Evolutionary conservation across 805 yeast genomes (phyloP), one percentile per base, ranked within the genome.

Genomic region (Kluyveromyces wickerhamii): DNA sequence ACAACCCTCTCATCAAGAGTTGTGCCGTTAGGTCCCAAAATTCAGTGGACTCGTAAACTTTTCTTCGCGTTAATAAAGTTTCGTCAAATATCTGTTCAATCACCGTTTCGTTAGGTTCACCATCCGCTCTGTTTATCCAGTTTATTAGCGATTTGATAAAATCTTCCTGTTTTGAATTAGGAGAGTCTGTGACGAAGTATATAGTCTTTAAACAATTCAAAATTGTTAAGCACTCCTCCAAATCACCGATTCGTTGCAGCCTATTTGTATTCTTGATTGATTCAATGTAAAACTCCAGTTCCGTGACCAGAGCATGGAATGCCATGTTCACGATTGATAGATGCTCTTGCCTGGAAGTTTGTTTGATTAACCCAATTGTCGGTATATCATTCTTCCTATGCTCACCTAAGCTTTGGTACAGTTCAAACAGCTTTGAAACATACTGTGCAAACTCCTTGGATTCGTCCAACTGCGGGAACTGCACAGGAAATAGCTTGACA

Each of bases 101-200:
- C 21, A 71, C 54, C 18, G 67, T 72, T 13, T 63, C 63, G 38
- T 69, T 74, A 1, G 88, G 88, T 44, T 73, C 72, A 4, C 79
- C 76, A 50, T 80, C 84, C 20, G 79, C 76, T 37, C 74, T 66
- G 49, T 82, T 82, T 17, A 79, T 63, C 92, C 92, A 82, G 31
- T 65, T 67, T 11, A 68, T 55, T 22, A 77, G 54, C 25, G 65
- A 49, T 31, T 63, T 62, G 20, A 77, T 67, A 42, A 63, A 19
- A 14, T 32, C 17, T 4, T 21, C 27, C 10, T 29, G 23, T 10
- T 22, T 31, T 12, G 34, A 25, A 6, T 39, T 32, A 6, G 31
- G 44, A 19, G 37, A 35, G 24, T 50, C 57, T 11, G 37, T 15
- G 7, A 52, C 49, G 32, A 52, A 57, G 45, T 66, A 62, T 23